phyloP scores from a whole-genome alignment of 1,284 basidiomycete genomes.

The Sporisorium reilianum region DNA sequence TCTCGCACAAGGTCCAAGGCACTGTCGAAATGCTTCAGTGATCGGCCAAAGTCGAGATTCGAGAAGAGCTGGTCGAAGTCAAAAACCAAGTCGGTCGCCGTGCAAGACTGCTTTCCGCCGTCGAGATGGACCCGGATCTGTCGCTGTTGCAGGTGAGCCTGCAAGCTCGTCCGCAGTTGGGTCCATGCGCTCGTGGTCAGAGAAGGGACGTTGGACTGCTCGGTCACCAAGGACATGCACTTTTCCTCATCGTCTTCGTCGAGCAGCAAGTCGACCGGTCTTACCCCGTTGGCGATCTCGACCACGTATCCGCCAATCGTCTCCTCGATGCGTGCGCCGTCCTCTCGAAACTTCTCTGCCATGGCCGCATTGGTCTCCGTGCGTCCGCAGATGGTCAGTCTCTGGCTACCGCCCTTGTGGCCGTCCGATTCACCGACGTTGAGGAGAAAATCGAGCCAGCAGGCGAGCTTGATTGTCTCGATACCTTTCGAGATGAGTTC shows the following conservation, averaged over 20 bases:
- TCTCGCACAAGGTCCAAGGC: slow-evolving; percentile 6
- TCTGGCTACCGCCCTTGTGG: background rate
- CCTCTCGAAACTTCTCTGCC: background rate
- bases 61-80: slow-evolving; percentile 13
- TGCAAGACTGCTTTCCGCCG: too few relatives aligned
- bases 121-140: slow-evolving; percentile 8
- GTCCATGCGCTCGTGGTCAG: slow-evolving; percentile 3
- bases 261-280: background rate
- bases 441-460: slow-evolving; percentile 29
- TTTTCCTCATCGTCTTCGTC: background rate
- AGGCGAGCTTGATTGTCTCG: slow-evolving; percentile 30
- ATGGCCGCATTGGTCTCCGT: background rate
- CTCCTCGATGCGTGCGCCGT: background rate
- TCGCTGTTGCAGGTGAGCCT: slow-evolving; percentile 5
- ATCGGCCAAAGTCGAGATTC: slow-evolving; percentile 22
- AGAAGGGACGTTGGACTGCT: slow-evolving; percentile 7
- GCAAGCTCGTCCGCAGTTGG: background rate
- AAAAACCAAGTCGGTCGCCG: background rate
- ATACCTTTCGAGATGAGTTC: slow-evolving; percentile 19
- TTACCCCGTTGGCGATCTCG: background rate
- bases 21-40: slow-evolving; percentile 11
- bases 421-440: background rate
- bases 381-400: slow-evolving; percentile 9
- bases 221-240: background rate
- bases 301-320: slow-evolving; percentile 7